Evolutionary conservation across 1,284 basidiomycete species (phyloP), one percentile per base, ranked within the genome.

Genomic region (Cerrena zonata): DNA sequence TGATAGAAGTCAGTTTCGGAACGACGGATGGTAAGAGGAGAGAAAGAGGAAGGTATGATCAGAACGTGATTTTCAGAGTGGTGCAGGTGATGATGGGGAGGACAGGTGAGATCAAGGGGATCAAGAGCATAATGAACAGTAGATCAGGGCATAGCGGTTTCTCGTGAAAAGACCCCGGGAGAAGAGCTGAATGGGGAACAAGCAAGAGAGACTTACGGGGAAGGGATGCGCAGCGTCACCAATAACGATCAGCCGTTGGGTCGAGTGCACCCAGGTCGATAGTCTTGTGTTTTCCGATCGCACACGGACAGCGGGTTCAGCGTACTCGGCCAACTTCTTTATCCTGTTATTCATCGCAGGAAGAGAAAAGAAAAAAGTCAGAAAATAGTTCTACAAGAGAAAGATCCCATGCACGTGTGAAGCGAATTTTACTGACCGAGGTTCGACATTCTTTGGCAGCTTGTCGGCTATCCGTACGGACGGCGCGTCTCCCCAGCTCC

Each of bases 151-250:
- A n/a, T n/a, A n/a, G n/a, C n/a, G n/a, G n/a, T n/a, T n/a, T n/a
- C n/a, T n/a, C n/a, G n/a, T n/a, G n/a, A n/a, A n/a, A n/a, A n/a
- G n/a, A n/a, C n/a, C n/a, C n/a, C n/a, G n/a, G n/a, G n/a, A n/a
- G n/a, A n/a, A n/a, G n/a, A n/a, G n/a, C n/a, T n/a, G n/a, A n/a
- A n/a, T n/a, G n/a, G n/a, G n/a, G n/a, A n/a, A n/a, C n/a, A n/a
- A n/a, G 15, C 30, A 34, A 34, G 30, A 15, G 15, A 7, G 42
- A 65, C 74, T 57, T 56, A 80, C 78, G n/a, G 74, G 72, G 25
- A 79, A 60, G 2, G 77, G 75, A 55, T 81, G 79, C 0, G 74
- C 78, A 1, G 75, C 77, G 22, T 75, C 62, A 23, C 65, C 65
- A 45, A 66, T 56, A 21, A 58, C 56, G 18, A 66, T 24, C 1